These are phyloP conservation scores for Phialocephala sp. DNA, from an alignment of 2,329 filamentous ascomycete species.

Conservation along the genomic window DNA sequence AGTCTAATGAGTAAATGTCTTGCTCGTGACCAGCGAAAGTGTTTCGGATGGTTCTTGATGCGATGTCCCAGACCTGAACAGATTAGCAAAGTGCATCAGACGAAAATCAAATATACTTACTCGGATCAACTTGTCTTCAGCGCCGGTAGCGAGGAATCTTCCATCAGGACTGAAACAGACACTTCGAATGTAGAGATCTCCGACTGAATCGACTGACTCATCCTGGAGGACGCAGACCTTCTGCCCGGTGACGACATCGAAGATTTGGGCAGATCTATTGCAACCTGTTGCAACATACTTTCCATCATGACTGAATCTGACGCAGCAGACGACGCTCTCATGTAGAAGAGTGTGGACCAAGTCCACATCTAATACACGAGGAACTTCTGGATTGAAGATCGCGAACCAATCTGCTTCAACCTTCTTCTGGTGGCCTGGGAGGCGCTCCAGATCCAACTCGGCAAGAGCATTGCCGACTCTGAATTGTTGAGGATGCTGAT, in stretches of 20 bases:
- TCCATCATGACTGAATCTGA: conserved; percentile 93
- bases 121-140: conserved; percentile 95
- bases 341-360: conserved; percentile 91
- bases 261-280: conserved; percentile 99
- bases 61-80: conserved; percentile 92
- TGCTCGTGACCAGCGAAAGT: conserved; percentile 97
- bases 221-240: conserved; percentile 92
- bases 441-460: conserved; percentile 84
- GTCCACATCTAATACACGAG: conserved; percentile 89
- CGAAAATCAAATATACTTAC: conserved; percentile 57
- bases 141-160: conserved; percentile 90
- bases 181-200: conserved; percentile 95
- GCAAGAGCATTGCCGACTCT: conserved; percentile 76
- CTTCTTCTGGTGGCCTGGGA: conserved; percentile 87
- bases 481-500: conserved; percentile 54
- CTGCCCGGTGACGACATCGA: conserved; percentile 85
- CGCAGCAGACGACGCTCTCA: conserved; percentile 97
- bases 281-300: conserved; percentile 96
- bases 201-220: conserved; percentile 82
- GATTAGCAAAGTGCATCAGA: conserved; percentile 27
- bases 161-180: conserved; percentile 99
- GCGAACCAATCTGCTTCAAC: conserved; percentile 93
- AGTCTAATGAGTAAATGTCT: conserved; percentile 97
- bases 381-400: conserved; percentile 92
- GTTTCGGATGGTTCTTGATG: conserved; percentile 80